Base-by-base conservation (phyloP, 2,329 filamentous ascomycete species). In the Nannizzia gypsea region DNA sequence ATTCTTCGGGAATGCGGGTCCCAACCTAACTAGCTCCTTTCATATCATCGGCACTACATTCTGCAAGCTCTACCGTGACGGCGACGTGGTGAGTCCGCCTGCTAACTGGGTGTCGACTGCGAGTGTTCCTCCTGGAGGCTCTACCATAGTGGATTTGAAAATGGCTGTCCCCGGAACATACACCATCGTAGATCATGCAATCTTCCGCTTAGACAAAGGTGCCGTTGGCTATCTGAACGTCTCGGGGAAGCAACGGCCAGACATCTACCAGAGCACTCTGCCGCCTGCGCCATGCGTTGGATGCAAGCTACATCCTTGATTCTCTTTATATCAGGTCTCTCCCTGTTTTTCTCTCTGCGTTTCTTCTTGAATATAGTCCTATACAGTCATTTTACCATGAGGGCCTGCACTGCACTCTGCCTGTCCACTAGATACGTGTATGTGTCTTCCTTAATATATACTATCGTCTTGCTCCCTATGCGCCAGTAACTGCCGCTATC, bases 191-290 rank as follows among this genome's bases (percentile, higher is more conserved):
- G 70, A 72, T 50, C 70, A 72, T 63, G 69, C 70, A 3, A 72
- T 72, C 6, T 72, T 71, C 57, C 66, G 70, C 0, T 56, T 72
- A 42, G 70, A 72, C 48, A 72, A 72, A 58, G 70, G 70, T 0
- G 69, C 67, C 1, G 69, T 71, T n/a, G 70, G 70, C 1, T 72
- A 68, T 57, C 61, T 72, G 60, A 72, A 72, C 62, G 70, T 72
- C 24, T 64, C 70, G 6, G 70, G 70, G 1, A 61, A 66, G 20
- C 65, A 62, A 9, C 63, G 65, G 17, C 68, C 67, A 2, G 67
- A 70, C 31, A 60, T 71, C 4, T 69, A 69, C 28, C 54, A 64
- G 44, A 69, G 70, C 40, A 28, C 60, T 3, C 58, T 66, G 56
- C 66, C 66, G 6, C 67, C 69, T 3, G 64, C 61, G 6, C 68